Conservation (phyloP, 1,139 yeast species). For the Geotrichum phurueaensis region DNA sequence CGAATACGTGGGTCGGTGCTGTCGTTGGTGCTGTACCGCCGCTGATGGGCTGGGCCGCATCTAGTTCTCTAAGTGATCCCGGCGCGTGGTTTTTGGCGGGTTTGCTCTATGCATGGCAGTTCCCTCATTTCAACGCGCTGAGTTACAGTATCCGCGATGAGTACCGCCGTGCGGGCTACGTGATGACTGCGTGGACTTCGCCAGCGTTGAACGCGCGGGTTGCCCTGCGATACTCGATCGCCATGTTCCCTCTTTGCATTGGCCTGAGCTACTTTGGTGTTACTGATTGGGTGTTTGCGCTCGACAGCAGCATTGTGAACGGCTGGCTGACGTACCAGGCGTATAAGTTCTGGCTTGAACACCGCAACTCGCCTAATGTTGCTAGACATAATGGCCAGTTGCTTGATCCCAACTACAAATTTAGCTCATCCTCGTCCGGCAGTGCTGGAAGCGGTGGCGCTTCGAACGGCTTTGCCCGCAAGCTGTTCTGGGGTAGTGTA, state of each 20-base stretch:
- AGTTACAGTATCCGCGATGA: constrained; percentile 85
- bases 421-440: constrained; percentile 15
- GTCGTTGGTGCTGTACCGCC: constrained; percentile 98
- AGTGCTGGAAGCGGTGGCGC: constrained; percentile 12
- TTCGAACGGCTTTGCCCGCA: constrained; percentile 68
- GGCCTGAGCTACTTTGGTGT: constrained; percentile 74
- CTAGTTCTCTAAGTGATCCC: constrained; percentile 69
- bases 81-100: constrained; percentile 96
- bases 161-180: constrained; percentile 87
- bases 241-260: constrained; percentile 89
- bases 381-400: constrained; percentile 14
- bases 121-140: constrained; percentile 92
- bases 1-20: constrained; percentile 98
- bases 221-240: constrained; percentile 75
- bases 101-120: constrained; percentile 93
- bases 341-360: constrained; percentile 63
- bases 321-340: constrained; percentile 83
- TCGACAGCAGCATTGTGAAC: constrained; percentile 77
- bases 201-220: constrained; percentile 92
- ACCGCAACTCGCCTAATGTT: constrained; percentile 21
- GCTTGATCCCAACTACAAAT: not conserved
- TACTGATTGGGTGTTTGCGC: constrained; percentile 73
- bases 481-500: constrained; percentile 90
- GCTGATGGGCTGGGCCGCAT: constrained; percentile 98
- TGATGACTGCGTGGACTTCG: constrained; percentile 91